Evolutionary conservation across 1,284 basidiomycete species (phyloP).

Genomic region (Fomitopsis betulina): DNA sequence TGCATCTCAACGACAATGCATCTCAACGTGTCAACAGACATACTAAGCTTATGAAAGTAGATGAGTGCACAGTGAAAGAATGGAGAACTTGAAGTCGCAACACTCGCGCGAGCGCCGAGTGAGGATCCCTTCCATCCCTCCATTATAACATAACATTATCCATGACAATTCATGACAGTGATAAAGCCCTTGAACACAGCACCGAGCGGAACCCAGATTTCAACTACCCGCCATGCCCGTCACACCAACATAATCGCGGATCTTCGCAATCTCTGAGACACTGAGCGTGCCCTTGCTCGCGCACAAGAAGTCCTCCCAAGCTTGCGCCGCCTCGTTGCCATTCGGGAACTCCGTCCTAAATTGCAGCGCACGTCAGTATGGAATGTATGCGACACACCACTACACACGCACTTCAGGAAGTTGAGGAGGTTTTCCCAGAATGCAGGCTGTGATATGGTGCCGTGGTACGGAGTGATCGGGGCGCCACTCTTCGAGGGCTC

Average conservation of each 20-base stretch:
- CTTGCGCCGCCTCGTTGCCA: constrained; percentile 49
- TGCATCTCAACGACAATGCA: not conserved
- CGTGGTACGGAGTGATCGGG: constrained; percentile 54
- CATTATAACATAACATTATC: not conserved
- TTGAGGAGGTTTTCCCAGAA: constrained; percentile 72
- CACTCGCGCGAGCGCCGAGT: too few relatives aligned
- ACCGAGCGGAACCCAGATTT: constrained; percentile 2
- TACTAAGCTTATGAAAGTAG: too few relatives aligned
- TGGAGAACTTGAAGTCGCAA: too few relatives aligned
- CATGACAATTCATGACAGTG: not conserved
- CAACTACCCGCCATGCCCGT: constrained; percentile 77
- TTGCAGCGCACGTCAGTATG: not conserved
- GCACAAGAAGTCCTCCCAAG: constrained; percentile 74
- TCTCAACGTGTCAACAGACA: not conserved
- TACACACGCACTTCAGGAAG: constrained; percentile 53
- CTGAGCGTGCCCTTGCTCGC: constrained; percentile 67
- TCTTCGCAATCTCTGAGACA: constrained; percentile 72
- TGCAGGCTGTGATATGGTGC: constrained; percentile 60
- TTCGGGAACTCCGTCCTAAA: constrained; percentile 51
- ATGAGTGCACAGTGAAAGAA: too few relatives aligned
- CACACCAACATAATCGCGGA: constrained; percentile 71
- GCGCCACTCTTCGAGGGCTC: constrained; percentile 34
- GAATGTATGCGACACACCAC: not conserved
- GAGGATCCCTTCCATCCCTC: not conserved
- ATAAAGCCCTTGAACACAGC: not conserved